Evolutionary conservation across 306 rosid species (phyloP), one percentile per base, ranked within the genome.

Genomic region (Prinsepia uniflora): DNA sequence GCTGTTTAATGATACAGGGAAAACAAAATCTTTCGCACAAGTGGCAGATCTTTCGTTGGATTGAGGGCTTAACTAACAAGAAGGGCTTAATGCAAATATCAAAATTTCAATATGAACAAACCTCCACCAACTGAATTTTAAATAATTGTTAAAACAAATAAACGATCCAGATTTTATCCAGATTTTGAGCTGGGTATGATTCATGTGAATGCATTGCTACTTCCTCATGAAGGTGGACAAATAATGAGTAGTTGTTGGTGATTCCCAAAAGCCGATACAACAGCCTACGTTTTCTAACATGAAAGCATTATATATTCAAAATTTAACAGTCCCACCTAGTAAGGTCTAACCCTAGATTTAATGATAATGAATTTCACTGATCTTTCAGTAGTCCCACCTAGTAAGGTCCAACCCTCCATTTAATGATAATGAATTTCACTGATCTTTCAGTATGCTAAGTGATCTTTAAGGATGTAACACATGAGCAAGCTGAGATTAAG

Each of bases 261-360:
- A 63, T n/a, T 62, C 68, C 36, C 14, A 17, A 53, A 11, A 44
- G 46, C 80, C 75, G 36, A 30, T 61, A 36, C 20, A 42, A n/a
- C 47, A 40, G 30, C 42, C 56, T 64, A 53, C 50, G 41, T 42
- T 53, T 22, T 24, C 22, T 20, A 56, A 22, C 62, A 53, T 1
- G 18, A n/a, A 53, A 8, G 7, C 10, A 52, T 17, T 55, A 52
- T n/a, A 52, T n/a, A 7, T 8, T 52, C 7, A 52, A 52, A 6
- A 52, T 15, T 7, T n/a, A 34, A 19, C 36, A 55, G 20, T 22
- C 13, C 39, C 7, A 22, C 62, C 30, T 10, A 56, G 40, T 5
- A 56, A 6, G 62, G 39, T 6, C 62, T 40, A 22, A 56, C 8
- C 40, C 17, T 7, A 2, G 4, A 15, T 56, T 56, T 22, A 11